phyloP scores from a whole-genome alignment of 257 asterid genomes.

The Coffea eugenioides region DNA sequence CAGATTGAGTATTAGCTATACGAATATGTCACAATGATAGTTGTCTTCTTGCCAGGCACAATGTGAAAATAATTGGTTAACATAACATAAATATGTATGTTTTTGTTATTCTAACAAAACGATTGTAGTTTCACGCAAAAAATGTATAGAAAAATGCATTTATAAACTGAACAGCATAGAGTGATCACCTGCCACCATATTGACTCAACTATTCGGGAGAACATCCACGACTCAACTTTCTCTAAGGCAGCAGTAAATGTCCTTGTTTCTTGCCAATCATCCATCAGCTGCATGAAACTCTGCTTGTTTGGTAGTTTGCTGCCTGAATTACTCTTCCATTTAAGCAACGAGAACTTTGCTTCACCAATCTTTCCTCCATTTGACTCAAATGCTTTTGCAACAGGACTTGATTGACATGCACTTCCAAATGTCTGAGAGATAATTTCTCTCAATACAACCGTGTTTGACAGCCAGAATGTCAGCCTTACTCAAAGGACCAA shows the following conservation, averaged over 20 bases:
- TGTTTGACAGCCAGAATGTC: conserved; percentile 90
- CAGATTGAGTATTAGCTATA: background rate
- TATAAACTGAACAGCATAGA: conserved; percentile 4
- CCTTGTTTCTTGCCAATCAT: conserved; percentile 95
- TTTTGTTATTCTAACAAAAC: too few species aligned
- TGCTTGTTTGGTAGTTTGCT: conserved; percentile 41
- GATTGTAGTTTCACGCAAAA: too few species aligned
- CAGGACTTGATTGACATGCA: conserved; percentile 60
- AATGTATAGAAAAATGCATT: background rate
- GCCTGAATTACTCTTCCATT: conserved; percentile 41
- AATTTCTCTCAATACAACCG: conserved; percentile 79
- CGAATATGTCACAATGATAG: background rate
- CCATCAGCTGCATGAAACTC: conserved; percentile 56
- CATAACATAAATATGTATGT: conserved; percentile 1
- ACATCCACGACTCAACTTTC: conserved; percentile 93
- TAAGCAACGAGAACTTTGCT: conserved; percentile 30
- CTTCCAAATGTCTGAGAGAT: conserved; percentile 76
- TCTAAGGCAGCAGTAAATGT: conserved; percentile 77
- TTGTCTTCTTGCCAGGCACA: background rate
- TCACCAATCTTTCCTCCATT: conserved; percentile 40
- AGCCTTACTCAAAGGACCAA: conserved; percentile 47
- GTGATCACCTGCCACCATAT: conserved; percentile 98
- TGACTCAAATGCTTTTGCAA: conserved; percentile 39
- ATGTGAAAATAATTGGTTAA: background rate
- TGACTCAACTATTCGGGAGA: conserved; percentile 86